Percentiles rank a stretch among this genome's conserved stretches.
phyloP scores from a whole-genome alignment of 2,329 filamentous ascomycete genomes.

The Pseudopyrenochaeta lycopersici region DNA sequence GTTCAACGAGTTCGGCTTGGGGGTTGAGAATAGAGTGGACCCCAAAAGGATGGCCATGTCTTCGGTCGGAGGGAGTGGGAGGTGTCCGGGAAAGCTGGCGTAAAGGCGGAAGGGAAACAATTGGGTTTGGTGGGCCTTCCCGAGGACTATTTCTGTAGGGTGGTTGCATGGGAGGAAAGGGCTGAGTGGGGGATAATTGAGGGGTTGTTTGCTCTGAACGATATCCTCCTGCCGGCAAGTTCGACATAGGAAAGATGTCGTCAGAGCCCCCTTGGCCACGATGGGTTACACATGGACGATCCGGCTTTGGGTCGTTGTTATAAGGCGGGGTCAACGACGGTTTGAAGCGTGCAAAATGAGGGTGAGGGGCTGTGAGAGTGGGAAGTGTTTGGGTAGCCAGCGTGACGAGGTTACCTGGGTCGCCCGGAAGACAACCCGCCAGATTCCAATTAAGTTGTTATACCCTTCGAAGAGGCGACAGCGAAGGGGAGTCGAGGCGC shows the following conservation, averaged over 20 bases:
- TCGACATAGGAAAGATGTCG: conserved; percentile 41
- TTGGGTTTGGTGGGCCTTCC: conserved; percentile 22
- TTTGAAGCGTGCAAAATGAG: conserved; percentile 42
- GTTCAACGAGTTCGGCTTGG: conserved; percentile 44
- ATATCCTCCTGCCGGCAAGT: conserved; percentile 26
- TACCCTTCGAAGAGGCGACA: conserved; percentile 4
- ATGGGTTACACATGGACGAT: conserved; percentile 48
- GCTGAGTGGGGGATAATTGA: conserved; percentile 38
- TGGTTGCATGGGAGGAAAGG: conserved; percentile 36
- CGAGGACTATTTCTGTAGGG: conserved; percentile 30
- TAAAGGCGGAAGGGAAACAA: conserved; percentile 44
- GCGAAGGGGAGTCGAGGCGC: background rate
- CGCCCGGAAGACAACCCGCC: conserved; percentile 38
- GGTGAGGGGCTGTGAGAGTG: conserved; percentile 42
- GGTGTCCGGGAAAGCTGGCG: conserved; percentile 47
- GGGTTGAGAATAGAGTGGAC: conserved; percentile 59
- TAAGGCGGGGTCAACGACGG: conserved; percentile 44
- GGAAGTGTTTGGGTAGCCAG: conserved; percentile 52
- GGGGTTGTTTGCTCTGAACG: conserved; percentile 38
- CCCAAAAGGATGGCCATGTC: conserved; percentile 49
- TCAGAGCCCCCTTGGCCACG: conserved; percentile 43
- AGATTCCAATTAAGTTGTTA: conserved; percentile 2
- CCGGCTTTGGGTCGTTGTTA: conserved; percentile 38
- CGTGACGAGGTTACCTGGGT: conserved; percentile 36
- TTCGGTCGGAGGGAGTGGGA: conserved; percentile 41